Evolutionary conservation across 768 basidiomycete genomes (phyloP).

Genomic region (Russula foetens): DNA sequence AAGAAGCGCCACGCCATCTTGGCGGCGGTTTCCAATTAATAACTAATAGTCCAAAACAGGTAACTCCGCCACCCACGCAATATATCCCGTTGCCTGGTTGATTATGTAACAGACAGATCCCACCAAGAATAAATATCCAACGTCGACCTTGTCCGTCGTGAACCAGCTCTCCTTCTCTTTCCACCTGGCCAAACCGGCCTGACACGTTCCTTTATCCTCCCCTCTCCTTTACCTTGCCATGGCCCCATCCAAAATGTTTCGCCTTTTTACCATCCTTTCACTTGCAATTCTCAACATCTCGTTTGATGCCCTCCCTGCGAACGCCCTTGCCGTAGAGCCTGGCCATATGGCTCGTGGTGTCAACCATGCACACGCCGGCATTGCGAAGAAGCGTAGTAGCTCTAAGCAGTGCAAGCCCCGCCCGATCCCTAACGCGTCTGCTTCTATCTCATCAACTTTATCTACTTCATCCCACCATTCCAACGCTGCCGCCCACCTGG

Average conservation of each 20-base stretch:
- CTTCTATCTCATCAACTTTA: no score
- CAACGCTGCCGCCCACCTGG: not conserved
- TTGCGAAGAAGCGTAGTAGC: slow-evolving; percentile 39
- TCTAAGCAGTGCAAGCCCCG: slow-evolving; percentile 52
- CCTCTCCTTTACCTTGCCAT: slow-evolving; percentile 25
- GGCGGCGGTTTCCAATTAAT: no score
- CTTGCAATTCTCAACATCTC: slow-evolving; percentile 49
- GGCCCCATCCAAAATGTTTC: slow-evolving; percentile 45
- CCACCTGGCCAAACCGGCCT: not conserved
- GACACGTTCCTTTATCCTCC: not conserved
- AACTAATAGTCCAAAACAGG: not conserved
- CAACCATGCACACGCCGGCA: slow-evolving; percentile 35
- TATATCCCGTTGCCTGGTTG: not conserved
- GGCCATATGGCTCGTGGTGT: slow-evolving; percentile 38
- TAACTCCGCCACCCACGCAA: not conserved
- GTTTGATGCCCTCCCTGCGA: slow-evolving; percentile 37
- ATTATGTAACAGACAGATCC: not conserved
- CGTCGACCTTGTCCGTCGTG: not conserved
- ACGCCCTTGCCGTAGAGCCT: slow-evolving; percentile 42
- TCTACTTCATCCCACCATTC: slow-evolving; percentile 7
- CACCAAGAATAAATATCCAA: not conserved
- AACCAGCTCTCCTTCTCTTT: no score
- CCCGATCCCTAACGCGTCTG: slow-evolving; percentile 20
- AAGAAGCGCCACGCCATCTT: slow-evolving; percentile 14
- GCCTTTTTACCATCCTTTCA: slow-evolving; percentile 49